Percentiles rank a stretch among this genome's conserved stretches.
Conservation (phyloP, 805 yeast species). For the Kodamaea hsintzibuensis region DNA sequence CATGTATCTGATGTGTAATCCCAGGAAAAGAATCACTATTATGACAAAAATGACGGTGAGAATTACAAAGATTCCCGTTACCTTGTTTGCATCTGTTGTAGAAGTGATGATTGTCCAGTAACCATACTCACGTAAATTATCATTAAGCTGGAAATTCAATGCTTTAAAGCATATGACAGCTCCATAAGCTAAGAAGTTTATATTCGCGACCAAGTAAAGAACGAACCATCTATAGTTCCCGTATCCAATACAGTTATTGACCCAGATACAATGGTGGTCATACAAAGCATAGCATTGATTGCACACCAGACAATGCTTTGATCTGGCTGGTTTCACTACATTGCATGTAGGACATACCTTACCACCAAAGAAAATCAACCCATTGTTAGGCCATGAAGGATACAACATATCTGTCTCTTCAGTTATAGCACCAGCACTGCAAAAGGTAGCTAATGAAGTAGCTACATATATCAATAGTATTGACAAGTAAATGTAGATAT, state of each 20-base stretch:
- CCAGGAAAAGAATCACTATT: constrained; percentile 30
- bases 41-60: constrained; percentile 46
- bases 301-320: constrained; percentile 68
- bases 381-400: constrained; percentile 42
- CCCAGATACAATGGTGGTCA: constrained; percentile 68
- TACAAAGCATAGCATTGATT: constrained; percentile 46
- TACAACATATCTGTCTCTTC: constrained; percentile 6
- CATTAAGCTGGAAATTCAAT: constrained; percentile 6
- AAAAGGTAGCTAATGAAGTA: constrained; percentile 39
- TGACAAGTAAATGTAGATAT: constrained; percentile 28
- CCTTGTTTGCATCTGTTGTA: constrained; percentile 20
- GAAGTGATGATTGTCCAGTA: constrained; percentile 21
- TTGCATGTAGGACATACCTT: constrained; percentile 50
- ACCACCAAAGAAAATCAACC: constrained; percentile 51
- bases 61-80: constrained; percentile 41
- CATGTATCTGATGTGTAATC: constrained; percentile 48
- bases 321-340: constrained; percentile 53
- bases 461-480: constrained; percentile 33
- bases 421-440: constrained; percentile 44
- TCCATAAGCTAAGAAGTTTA: constrained; percentile 23
- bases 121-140: constrained; percentile 2
- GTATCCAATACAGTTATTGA: constrained; percentile 73
- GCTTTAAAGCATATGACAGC: constrained; percentile 19
- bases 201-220: constrained; percentile 52
- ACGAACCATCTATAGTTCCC: constrained; percentile 64